A percentile compares a stretch with the other conserved stretches of the same genome.
Evolutionary conservation across 345 rosid species (phyloP).

Genomic region (Aquilaria malaccensis): DNA sequence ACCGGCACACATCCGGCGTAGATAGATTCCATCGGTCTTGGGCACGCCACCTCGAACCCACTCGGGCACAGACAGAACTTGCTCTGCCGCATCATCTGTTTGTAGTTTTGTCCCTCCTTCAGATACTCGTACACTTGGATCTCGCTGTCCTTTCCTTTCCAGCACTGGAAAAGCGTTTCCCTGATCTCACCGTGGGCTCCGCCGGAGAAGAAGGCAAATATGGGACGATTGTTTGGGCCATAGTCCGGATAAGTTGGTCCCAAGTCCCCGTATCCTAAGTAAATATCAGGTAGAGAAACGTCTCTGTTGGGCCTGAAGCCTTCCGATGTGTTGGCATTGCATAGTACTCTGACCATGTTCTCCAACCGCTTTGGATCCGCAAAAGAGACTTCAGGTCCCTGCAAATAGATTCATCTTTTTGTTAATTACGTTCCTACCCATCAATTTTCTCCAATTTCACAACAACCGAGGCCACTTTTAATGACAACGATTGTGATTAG

Average conservation of each 20-base stretch:
- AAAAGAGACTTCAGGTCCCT: slow-evolving; percentile 55
- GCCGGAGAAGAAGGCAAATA: slow-evolving; percentile 56
- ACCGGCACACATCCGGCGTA: slow-evolving; percentile 50
- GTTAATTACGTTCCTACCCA: background rate
- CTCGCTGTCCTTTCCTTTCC: slow-evolving; percentile 52
- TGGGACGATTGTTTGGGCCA: slow-evolving; percentile 28
- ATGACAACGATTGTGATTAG: background rate
- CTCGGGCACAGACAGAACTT: slow-evolving; percentile 58
- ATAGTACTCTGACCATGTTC: slow-evolving; percentile 56
- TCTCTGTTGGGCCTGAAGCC: slow-evolving; percentile 54
- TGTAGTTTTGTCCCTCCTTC: slow-evolving; percentile 25
- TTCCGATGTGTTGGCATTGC: slow-evolving; percentile 71
- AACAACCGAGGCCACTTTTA: background rate
- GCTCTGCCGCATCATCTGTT: slow-evolving; percentile 30
- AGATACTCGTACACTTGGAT: slow-evolving; percentile 42
- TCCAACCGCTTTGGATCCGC: slow-evolving; percentile 36
- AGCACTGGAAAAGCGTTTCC: slow-evolving; percentile 28
- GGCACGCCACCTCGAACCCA: slow-evolving; percentile 65
- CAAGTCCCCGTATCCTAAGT: slow-evolving; percentile 19
- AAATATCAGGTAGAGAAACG: slow-evolving; percentile 45
- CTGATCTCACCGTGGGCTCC: slow-evolving; percentile 50
- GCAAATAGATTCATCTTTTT: background rate
- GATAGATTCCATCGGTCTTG: slow-evolving; percentile 39
- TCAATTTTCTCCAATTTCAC: background rate
- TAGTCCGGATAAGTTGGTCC: slow-evolving; percentile 12